Evolutionary conservation across 345 rosid species (phyloP), one percentile per base, ranked within the genome.

Genomic region (Eucalyptus curtisii): DNA sequence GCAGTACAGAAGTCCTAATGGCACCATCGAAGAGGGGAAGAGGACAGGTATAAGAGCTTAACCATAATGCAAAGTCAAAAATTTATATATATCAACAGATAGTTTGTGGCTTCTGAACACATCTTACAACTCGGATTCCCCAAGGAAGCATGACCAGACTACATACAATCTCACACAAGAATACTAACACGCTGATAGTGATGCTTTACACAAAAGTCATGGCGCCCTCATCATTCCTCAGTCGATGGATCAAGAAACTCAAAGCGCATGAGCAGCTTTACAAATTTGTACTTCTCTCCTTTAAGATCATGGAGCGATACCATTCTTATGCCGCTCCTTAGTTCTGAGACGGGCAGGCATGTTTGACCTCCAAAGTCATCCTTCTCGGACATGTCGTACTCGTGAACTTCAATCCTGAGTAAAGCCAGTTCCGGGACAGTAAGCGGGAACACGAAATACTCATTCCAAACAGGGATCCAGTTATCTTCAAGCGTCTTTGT

Each of bases 301-400:
- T 95, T 92, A 37, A 49, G 92, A 87, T 88, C 66, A 86, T 90
- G 89, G 40, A 97, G 93, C 4, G 96, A 91, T 90, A 96, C 93
- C 17, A 94, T 93, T 88, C 99, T 96, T 61, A 97, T 94, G 89
- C 99, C 99, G 49, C 91, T 89, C 90, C 91, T 93, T 90, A 97
- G 33, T 90, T 97, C 99, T 24, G 93, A 92, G 80, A 96, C 92
- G 14, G 98, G 99, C 49, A 97, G 89, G 93, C 97, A 95, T 68
- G 98, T 93, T 94, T 97, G 99, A 66, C 99, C 99, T 76, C 97
- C 97, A 79, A 97, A 97, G 90, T 97, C 99, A 66, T 97, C 99
- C 91, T 95, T 97, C 88, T 95, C 98, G 0, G 99, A 95, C 95
- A 94, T 91, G 92, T 97, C 99, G 5, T 96, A 96, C 89, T 97